A percentile compares a stretch with the other conserved stretches of the same genome.
These are phyloP conservation scores for Suillus brevipes DNA, from an alignment of 768 basidiomycete species.

Conservation along the genomic window DNA sequence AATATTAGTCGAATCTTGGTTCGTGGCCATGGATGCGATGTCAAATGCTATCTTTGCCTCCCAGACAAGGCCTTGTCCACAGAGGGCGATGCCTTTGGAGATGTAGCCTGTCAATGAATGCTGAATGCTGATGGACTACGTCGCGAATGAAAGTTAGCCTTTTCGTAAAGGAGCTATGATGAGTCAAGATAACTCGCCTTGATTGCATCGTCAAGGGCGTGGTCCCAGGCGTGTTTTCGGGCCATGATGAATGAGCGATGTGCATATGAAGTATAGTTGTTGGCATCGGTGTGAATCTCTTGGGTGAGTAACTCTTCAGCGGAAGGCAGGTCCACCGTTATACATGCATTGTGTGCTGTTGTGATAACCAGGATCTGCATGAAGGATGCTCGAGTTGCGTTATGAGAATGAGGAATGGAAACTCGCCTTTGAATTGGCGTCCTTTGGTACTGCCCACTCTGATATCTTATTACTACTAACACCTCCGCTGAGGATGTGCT, in stretches of 20 bases:
- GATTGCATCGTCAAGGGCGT: too few species aligned
- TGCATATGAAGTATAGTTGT: too few species aligned
- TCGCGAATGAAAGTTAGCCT: too few species aligned
- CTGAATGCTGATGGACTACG: too few species aligned
- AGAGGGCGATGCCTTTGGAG: background rate
- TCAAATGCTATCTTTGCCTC: too few species aligned
- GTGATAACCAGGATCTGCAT: background rate
- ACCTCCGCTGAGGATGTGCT: background rate
- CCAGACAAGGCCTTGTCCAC: too few species aligned
- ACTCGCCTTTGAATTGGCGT: background rate
- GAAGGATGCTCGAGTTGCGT: background rate
- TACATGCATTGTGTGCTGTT: background rate
- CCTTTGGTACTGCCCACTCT: background rate
- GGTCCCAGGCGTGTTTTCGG: too few species aligned
- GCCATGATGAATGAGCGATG: too few species aligned
- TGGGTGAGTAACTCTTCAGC: background rate
- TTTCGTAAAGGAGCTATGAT: too few species aligned
- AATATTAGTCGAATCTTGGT: background rate
- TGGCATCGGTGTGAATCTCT: too few species aligned
- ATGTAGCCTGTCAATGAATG: too few species aligned
- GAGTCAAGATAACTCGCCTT: too few species aligned
- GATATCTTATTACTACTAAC: fast-evolving
- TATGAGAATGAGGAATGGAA: background rate
- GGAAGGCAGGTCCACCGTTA: background rate
- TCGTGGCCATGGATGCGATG: background rate